Evolutionary conservation across 139 green algal genomes (phyloP), one percentile per base, ranked within the genome.

Genomic region (Ettlia oleoabundans): DNA sequence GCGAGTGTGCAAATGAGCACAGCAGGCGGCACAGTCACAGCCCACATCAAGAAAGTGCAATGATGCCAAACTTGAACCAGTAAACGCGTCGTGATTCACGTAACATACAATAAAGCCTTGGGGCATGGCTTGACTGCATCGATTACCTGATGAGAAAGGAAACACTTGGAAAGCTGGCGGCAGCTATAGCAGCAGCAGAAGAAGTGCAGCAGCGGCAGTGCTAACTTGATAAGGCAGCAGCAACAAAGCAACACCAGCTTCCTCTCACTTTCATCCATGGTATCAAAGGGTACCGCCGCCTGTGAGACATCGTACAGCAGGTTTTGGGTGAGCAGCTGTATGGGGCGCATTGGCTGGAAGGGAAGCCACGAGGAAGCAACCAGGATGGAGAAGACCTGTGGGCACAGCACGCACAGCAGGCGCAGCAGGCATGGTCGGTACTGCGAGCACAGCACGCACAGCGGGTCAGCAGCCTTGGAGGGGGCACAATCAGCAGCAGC

Each of bases 231-330:
- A 58, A 58, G 13, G 15, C 47, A 58, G 47, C 47, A 10, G 15
- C 47, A 10, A 58, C 10, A 10, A 58, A 58, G 15, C 13, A 10
- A 10, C 47, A 10, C 47, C 47, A 24, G 13, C 15, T 10, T 58
- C 13, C 47, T 28, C 73, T 81, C 74, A 81, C 41, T 53, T 19
- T 33, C 58, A 30, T 87, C 83, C 76, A 87, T 84, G 3, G 35
- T 81, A 38, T 87, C 83, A 4, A 66, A 84, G 0, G 83, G 83
- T 26, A 87, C 84, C 4, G 76, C 68, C 1, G 69, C 53, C 43
- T 87, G 83, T 32, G 32, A 67, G 24, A 84, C 53, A 62, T 87
- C 79, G 79, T 84, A 87, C n/a, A 87, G 76, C 55, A 87, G 68
- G 58, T 87, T 87, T 42, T 84, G 76, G 7, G 72, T 74, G 38